phyloP scores from a whole-genome alignment of 495 filamentous ascomycete genomes.

The Trichoderma reesei region DNA sequence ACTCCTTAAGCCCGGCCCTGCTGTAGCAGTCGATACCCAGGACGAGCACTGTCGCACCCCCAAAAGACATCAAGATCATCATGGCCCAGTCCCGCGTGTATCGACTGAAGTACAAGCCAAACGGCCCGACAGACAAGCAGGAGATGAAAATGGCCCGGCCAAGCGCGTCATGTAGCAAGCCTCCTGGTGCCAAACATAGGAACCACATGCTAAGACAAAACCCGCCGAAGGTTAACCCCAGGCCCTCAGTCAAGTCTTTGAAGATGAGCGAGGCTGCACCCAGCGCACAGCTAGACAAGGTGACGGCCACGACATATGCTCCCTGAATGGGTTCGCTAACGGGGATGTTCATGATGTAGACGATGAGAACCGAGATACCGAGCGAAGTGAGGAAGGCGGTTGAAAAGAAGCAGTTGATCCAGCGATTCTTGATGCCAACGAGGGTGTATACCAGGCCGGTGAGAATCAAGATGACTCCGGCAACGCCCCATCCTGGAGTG shows the following conservation, averaged over 20 bases:
- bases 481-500: slow-evolving; percentile 70
- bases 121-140: slow-evolving; percentile 54
- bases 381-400: slow-evolving; percentile 63
- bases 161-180: slow-evolving; percentile 50
- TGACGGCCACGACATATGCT: slow-evolving; percentile 74
- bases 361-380: slow-evolving; percentile 70
- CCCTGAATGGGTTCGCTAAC: slow-evolving; percentile 71
- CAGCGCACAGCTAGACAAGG: slow-evolving; percentile 65
- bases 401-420: slow-evolving; percentile 75
- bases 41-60: slow-evolving; percentile 66
- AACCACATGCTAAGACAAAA: slow-evolving; percentile 91
- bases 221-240: slow-evolving; percentile 80
- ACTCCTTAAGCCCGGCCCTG: slow-evolving; percentile 82
- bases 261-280: slow-evolving; percentile 72
- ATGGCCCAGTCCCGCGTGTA: slow-evolving; percentile 69
- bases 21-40: slow-evolving; percentile 90
- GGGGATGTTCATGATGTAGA: slow-evolving; percentile 83
- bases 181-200: slow-evolving; percentile 65
- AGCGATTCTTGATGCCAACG: slow-evolving; percentile 76
- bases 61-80: slow-evolving; percentile 66
- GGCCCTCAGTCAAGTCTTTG: slow-evolving; percentile 73
- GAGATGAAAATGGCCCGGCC: slow-evolving; percentile 68
- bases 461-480: slow-evolving; percentile 64
- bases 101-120: slow-evolving; percentile 66
- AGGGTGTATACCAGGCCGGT: slow-evolving; percentile 60